Percentiles rank a stretch among this genome's conserved stretches.
phyloP scores from a whole-genome alignment of 805 yeast species.

The Candida hungchunana region DNA sequence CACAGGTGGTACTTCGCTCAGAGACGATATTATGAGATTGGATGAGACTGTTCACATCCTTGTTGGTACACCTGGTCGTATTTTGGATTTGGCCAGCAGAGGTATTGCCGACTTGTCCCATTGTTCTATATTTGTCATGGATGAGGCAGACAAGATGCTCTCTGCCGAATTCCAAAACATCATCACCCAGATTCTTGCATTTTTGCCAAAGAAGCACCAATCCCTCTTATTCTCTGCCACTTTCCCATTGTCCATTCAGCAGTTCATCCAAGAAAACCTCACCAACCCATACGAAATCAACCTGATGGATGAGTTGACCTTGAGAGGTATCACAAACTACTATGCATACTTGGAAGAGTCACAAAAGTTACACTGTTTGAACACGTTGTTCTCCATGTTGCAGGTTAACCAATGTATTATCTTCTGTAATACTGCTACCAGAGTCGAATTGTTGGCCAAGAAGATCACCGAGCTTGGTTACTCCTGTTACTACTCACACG shows the following conservation, averaged over 20 bases:
- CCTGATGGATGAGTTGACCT: slow-evolving; percentile 94
- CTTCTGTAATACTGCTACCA: slow-evolving; percentile 93
- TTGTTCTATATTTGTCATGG: slow-evolving; percentile 90
- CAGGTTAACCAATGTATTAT: slow-evolving; percentile 96
- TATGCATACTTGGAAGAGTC: slow-evolving; percentile 98
- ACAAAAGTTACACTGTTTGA: slow-evolving; percentile 92
- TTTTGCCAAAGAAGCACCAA: slow-evolving; percentile 78
- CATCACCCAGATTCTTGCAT: slow-evolving; percentile 78
- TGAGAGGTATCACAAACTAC: slow-evolving; percentile 94
- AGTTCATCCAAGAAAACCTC: slow-evolving; percentile 87
- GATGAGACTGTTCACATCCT: slow-evolving; percentile 90
- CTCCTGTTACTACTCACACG: slow-evolving; percentile 96
- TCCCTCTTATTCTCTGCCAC: slow-evolving; percentile 91
- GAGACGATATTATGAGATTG: slow-evolving; percentile 91
- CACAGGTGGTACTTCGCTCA: slow-evolving; percentile 93
- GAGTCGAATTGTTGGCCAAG: slow-evolving; percentile 93
- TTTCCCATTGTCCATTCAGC: slow-evolving; percentile 90
- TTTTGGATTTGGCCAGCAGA: slow-evolving; percentile 88
- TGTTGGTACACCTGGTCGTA: slow-evolving; percentile 98
- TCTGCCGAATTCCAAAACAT: slow-evolving; percentile 84
- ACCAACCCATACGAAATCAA: slow-evolving; percentile 93
- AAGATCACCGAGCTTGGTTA: slow-evolving; percentile 95
- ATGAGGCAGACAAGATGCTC: slow-evolving; percentile 97
- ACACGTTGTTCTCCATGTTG: slow-evolving; percentile 88
- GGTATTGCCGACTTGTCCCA: slow-evolving; percentile 80